These are phyloP conservation scores for Didymella lethalis DNA, from an alignment of 2,329 filamentous ascomycete species.

Conservation along the genomic window DNA sequence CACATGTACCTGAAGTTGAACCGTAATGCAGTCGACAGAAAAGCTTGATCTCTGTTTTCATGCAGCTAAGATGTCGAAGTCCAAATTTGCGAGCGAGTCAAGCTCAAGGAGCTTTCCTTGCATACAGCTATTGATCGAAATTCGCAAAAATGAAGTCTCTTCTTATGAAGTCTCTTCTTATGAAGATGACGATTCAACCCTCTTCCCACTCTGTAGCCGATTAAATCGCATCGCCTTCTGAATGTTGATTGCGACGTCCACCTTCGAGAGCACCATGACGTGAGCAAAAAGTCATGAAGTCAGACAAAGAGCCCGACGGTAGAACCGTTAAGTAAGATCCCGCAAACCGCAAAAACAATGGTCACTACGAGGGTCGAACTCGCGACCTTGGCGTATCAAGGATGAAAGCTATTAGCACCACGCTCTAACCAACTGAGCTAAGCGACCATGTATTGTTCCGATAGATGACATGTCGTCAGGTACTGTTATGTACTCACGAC, in stretches of 20 bases:
- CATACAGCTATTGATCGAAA: background rate
- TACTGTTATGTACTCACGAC: background rate
- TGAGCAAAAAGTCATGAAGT: background rate
- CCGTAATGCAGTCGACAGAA: too few species aligned
- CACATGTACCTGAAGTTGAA: too few species aligned
- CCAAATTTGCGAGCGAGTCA: background rate
- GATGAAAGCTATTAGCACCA: constrained; percentile 31
- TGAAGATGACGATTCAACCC: background rate
- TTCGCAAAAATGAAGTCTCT: too few species aligned
- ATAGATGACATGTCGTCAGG: background rate
- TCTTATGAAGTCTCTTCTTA: too few species aligned
- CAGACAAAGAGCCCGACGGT: background rate
- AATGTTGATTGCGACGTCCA: background rate
- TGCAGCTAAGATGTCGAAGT: background rate
- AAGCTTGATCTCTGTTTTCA: background rate
- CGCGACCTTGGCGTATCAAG: constrained; percentile 31
- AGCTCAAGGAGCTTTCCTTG: background rate
- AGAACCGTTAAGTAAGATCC: too few species aligned
- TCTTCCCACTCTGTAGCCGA: background rate
- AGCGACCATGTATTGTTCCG: constrained; percentile 25
- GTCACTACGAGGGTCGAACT: constrained; percentile 38
- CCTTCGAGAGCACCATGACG: background rate
- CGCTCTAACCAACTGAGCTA: constrained; percentile 37
- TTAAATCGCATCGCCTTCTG: background rate
- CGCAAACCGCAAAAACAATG: constrained; percentile 15